A percentile compares a stretch with the other conserved stretches of the same genome.
phyloP scores from a whole-genome alignment of 495 filamentous ascomycete species.

The Oleoguttula mirabilis region DNA sequence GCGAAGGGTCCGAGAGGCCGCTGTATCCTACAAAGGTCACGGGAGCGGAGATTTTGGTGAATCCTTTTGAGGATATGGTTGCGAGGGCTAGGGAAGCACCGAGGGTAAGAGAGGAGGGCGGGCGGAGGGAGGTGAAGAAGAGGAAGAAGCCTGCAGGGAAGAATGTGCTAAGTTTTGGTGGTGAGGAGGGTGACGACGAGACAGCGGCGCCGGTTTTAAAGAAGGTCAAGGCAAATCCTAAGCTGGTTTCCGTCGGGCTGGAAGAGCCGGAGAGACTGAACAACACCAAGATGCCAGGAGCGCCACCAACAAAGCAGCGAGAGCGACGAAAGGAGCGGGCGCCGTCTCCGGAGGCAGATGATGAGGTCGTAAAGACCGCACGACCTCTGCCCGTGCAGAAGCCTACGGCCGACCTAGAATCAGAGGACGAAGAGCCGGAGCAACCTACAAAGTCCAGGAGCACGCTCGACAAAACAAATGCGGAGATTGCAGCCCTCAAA shows the following conservation, averaged over 20 bases:
- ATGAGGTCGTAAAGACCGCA: background rate
- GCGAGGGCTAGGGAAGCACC: conserved; percentile 43
- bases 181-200: conserved; percentile 64
- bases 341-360: conserved; percentile 14
- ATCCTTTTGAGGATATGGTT: conserved; percentile 80
- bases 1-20: conserved; percentile 63
- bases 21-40: conserved; percentile 77
- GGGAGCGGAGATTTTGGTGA: conserved; percentile 70
- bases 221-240: conserved; percentile 85
- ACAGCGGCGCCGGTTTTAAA: conserved; percentile 53
- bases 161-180: conserved; percentile 78
- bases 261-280: conserved; percentile 19
- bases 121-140: conserved; percentile 49
- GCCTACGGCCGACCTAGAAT: conserved; percentile 19
- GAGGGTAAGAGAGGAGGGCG: conserved; percentile 32
- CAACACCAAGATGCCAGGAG: conserved; percentile 21
- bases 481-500: conserved; percentile 81
- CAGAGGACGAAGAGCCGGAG: conserved; percentile 2
- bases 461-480: conserved; percentile 68
- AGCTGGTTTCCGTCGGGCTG: conserved; percentile 54
- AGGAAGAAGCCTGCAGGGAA: conserved; percentile 73
- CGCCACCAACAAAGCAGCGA: conserved; percentile 20
- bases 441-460: too few species aligned
- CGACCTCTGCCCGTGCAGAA: conserved; percentile 25
- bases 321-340: conserved; percentile 23